Conservation (phyloP, 2,329 filamentous ascomycete genomes). For the Fusarium sororula region DNA sequence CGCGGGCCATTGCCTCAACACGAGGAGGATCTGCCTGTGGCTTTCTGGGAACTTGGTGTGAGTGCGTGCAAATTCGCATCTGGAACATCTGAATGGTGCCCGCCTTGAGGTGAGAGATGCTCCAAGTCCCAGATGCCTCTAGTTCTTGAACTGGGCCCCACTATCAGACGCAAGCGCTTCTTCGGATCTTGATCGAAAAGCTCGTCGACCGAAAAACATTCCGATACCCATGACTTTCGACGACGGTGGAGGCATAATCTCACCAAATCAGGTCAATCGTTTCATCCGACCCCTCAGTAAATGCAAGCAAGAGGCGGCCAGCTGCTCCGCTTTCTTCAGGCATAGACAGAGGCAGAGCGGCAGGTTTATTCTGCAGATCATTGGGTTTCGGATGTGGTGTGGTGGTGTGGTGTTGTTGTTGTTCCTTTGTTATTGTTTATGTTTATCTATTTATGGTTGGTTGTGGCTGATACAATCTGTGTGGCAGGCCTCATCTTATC, state of each 20-base stretch:
- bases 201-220: slow-evolving; percentile 34
- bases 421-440: not conserved
- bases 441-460: slow-evolving; percentile 10
- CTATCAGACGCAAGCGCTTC: slow-evolving; percentile 40
- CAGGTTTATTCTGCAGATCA: slow-evolving; percentile 14
- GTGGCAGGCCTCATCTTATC: slow-evolving; percentile 27
- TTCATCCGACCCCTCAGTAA: slow-evolving; percentile 29
- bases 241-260: not conserved
- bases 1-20: slow-evolving; percentile 34
- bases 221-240: slow-evolving; percentile 35
- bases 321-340: slow-evolving; percentile 13
- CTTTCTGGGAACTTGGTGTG: slow-evolving; percentile 26
- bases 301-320: slow-evolving; percentile 29
- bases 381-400: not conserved
- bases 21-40: slow-evolving; percentile 37
- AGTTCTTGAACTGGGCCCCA: slow-evolving; percentile 21
- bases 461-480: not conserved
- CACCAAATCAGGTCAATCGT: slow-evolving; percentile 27
- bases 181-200: slow-evolving; percentile 41
- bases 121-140: slow-evolving; percentile 10
- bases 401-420: slow-evolving; percentile 21
- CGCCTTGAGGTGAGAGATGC: slow-evolving; percentile 32
- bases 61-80: slow-evolving; percentile 36
- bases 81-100: slow-evolving; percentile 43
- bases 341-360: not conserved